Base-by-base conservation (phyloP, 2,329 filamentous ascomycete species). In the Claviceps digitariae region DNA sequence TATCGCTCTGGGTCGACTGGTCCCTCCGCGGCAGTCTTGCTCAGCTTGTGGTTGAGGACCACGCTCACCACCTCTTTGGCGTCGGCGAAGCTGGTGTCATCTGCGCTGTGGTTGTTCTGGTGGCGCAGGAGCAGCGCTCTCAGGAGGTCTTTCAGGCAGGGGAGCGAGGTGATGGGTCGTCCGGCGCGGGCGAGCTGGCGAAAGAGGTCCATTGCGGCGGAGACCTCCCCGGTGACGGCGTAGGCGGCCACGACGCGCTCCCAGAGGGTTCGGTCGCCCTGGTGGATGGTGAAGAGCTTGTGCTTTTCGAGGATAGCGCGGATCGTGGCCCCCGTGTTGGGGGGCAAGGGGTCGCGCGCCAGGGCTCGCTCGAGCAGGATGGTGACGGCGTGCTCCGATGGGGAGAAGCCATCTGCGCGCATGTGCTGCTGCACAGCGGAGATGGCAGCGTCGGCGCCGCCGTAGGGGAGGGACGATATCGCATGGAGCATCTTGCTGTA, bases 311-410 rank as follows among this genome's bases (percentile, higher is more conserved):
- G 79, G 3, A 90, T 70, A 0, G 66, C 64, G 40, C 80, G 75
- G n/a, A 87, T 75, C 15, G 78, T 25, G 10, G 46, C 49, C 2
- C 52, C 38, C 10, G 45, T 77, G 2, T 69, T 66, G 31, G 86
- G 68, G 58, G 86, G 74, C 0, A 83, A 81, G 2, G 80, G 79
- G 1, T 68, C 56, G 50, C 73, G 74, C 9, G 72, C 61, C 63
- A 90, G 84, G 63, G 83, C 84, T 63, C 85, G 74, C 47, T 83
- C 78, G 47, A 86, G 71, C 21, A 93, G 76, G 61, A 84, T 86
- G 25, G 86, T 90, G 70, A 86, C 86, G 61, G 89, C 86, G 59
- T 88, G 77, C 1, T 79, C 67, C 4, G 78, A 78, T 2, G 81
- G 74, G 48, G 74, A 64, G 45, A 84, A 61, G 21, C 76, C 75